Base-by-base conservation (phyloP, 1,139 yeast species). In the Kurtzmaniella natalensis region DNA sequence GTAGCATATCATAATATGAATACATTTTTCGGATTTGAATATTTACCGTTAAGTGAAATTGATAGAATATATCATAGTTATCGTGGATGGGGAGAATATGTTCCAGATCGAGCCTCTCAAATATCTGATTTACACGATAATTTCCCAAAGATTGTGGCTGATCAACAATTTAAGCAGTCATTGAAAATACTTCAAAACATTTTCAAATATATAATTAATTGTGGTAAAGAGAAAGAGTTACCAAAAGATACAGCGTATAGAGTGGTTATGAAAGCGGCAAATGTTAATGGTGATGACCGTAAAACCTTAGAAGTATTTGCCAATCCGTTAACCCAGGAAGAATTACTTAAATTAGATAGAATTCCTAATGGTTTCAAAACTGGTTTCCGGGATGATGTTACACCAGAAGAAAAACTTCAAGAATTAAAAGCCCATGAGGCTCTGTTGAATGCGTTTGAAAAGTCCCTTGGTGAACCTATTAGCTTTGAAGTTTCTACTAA, bases 1-100 rank as follows among this genome's bases (percentile, higher is more conserved):
- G 69, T 92, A 17, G 96, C 96, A 0, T 92, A 82, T 53, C 98
- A 92, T 58, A 92, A 88, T 53, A 72, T 88, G 36, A 71, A 76
- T 28, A 67, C 79, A 30, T 76, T 89, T 50, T 85, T 92, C 57
- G 98, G 97, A 3, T 92, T 88, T 58, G 92, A 88, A 55, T 92
- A 92, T 55, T 57, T 92, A 18, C 92, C 95, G 1, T 59, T 88
- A 32, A 61, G 65, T 4, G 85, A 81, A 25, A 72, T 92, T 43
- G 96, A 92, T 53, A 51, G 55, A 32, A 47, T 64, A 1, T 63
- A 57, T 32, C 66, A 57, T 38, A 47, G 51, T 14, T 51, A 52
- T 36, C 39, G 44, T 18, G 34, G 37, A 16, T 61, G 71, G 46
- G 81, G 80, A 10, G 9, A 10, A 6, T 17, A 9, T 5, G 18